Conservation (phyloP, 2,329 filamentous ascomycete genomes). For the Fusarium verrucosum region DNA sequence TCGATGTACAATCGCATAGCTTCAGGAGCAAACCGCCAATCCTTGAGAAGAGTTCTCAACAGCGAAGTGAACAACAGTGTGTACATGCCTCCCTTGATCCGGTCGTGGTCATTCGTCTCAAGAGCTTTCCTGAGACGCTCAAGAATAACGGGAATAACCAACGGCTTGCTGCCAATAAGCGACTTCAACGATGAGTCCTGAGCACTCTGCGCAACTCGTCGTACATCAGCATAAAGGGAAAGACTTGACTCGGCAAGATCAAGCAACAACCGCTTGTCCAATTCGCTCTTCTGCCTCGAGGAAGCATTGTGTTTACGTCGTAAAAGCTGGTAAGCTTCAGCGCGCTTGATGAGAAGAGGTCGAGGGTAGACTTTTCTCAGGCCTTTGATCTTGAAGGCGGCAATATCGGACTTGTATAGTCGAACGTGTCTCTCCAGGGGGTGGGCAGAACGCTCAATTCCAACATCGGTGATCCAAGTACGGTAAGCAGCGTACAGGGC, state of each 20-base stretch:
- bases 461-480: conserved; percentile 97
- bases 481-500: conserved; percentile 90
- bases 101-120: conserved; percentile 81
- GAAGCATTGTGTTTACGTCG: conserved; percentile 94
- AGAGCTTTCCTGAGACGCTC: conserved; percentile 81
- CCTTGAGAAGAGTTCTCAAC: conserved; percentile 84
- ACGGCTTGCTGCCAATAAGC: conserved; percentile 83
- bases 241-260: conserved; percentile 91
- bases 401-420: conserved; percentile 85
- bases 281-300: conserved; percentile 85
- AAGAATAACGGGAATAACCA: conserved; percentile 90
- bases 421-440: conserved; percentile 87
- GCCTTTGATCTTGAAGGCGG: conserved; percentile 94
- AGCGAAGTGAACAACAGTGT: conserved; percentile 89
- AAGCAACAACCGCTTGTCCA: conserved; percentile 85
- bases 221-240: conserved; percentile 92
- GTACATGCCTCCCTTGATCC: conserved; percentile 95
- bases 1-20: conserved; percentile 90
- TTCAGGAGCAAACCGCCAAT: conserved; percentile 95
- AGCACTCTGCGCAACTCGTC: conserved; percentile 90
- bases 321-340: conserved; percentile 93
- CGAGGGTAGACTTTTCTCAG: conserved; percentile 92
- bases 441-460: conserved; percentile 94
- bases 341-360: conserved; percentile 88
- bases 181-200: conserved; percentile 94